Conservation (phyloP, 1,139 yeast genomes). For the Zygoascus meyerae region DNA sequence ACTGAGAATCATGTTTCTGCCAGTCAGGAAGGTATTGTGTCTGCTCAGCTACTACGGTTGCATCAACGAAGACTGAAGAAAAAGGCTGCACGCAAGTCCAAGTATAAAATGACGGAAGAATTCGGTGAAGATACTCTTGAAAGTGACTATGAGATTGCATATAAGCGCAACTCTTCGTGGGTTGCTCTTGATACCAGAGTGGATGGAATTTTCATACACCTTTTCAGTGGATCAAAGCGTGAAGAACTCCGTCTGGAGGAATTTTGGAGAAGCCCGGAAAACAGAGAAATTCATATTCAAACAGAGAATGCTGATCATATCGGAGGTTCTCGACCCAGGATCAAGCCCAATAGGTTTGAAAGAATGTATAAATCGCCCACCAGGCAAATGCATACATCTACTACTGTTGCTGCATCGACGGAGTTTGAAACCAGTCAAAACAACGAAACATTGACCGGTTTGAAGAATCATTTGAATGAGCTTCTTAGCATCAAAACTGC, state of each 20-base stretch:
- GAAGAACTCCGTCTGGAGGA: slow-evolving; percentile 61
- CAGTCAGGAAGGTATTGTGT: slow-evolving; percentile 63
- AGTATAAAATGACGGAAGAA: slow-evolving; percentile 10
- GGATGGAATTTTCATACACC: slow-evolving; percentile 61
- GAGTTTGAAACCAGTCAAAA: neutral
- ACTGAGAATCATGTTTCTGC: slow-evolving; percentile 42
- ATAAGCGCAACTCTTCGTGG: slow-evolving; percentile 46
- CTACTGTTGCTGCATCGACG: slow-evolving; percentile 4
- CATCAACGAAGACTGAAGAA: slow-evolving; percentile 58
- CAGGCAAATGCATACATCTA: slow-evolving; percentile 7
- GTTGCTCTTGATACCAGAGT: slow-evolving; percentile 64
- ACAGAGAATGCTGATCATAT: neutral
- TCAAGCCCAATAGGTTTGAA: slow-evolving; percentile 9
- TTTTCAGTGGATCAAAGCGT: slow-evolving; percentile 67
- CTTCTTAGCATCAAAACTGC: neutral
- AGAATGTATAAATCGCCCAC: slow-evolving; percentile 9
- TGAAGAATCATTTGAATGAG: slow-evolving; percentile 5
- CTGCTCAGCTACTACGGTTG: slow-evolving; percentile 52
- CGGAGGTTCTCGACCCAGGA: neutral
- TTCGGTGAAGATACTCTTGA: slow-evolving; percentile 12
- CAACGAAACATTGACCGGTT: neutral
- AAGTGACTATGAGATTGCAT: slow-evolving; percentile 18
- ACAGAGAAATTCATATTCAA: slow-evolving; percentile 6
- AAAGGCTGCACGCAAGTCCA: slow-evolving; percentile 44
- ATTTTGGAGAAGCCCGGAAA: slow-evolving; percentile 40